A percentile compares a stretch with the other conserved stretches of the same genome.
Evolutionary conservation across 1,284 basidiomycete species (phyloP).

Genomic region (Amylostereum areolatum): DNA sequence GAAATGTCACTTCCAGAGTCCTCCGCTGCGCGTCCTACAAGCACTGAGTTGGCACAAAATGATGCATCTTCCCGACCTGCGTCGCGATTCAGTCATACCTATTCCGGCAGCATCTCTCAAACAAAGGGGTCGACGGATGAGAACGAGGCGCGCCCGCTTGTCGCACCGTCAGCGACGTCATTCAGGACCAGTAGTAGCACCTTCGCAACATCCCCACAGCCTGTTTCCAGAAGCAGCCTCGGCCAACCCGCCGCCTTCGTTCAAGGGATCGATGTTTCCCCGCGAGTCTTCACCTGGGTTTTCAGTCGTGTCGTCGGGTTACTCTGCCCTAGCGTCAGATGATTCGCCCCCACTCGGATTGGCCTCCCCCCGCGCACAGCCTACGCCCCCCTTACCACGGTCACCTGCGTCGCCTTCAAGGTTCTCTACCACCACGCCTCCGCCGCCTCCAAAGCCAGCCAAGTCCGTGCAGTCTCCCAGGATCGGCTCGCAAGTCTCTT

Average conservation of each 20-base stretch:
- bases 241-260: constrained; percentile 4
- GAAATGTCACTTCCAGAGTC: constrained; percentile 12
- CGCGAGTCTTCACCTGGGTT: constrained; percentile 26
- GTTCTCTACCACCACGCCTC: too few relatives aligned
- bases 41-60: constrained; percentile 16
- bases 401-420: too few relatives aligned
- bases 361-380: too few relatives aligned
- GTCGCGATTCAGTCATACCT: constrained; percentile 24
- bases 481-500: too few relatives aligned
- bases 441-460: too few relatives aligned
- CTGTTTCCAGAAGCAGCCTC: constrained; percentile 8
- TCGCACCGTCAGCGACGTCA: constrained; percentile 12
- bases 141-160: constrained; percentile 9
- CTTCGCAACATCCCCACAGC: constrained; percentile 7
- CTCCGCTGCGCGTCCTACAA: constrained; percentile 10
- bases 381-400: too few relatives aligned
- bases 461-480: too few relatives aligned
- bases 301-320: constrained; percentile 38
- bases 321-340: constrained; percentile 20
- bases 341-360: too few relatives aligned
- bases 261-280: constrained; percentile 12
- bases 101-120: constrained; percentile 8
- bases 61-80: constrained; percentile 24
- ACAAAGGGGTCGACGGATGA: constrained; percentile 19
- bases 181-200: constrained; percentile 5